phyloP scores from a whole-genome alignment of 176 grass and related monocot genomes.

The Rhipidocladum racemiflorum region DNA sequence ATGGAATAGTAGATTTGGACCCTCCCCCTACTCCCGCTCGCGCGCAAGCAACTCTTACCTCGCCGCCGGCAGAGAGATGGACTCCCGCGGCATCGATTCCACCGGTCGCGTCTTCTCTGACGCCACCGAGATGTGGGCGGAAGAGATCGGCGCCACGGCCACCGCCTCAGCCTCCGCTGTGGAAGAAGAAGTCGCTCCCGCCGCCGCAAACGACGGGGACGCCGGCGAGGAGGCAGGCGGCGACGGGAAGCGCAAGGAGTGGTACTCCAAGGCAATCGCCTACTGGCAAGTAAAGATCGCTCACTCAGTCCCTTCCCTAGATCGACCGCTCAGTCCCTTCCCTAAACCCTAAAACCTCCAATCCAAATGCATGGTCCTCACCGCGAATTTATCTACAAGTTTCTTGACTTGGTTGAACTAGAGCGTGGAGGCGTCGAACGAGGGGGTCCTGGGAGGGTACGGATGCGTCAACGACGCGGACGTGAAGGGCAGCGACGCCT shows the following conservation, averaged over 20 bases:
- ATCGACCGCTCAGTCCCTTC: background rate
- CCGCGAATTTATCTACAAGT: constrained; percentile 10
- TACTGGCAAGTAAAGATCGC: constrained; percentile 87
- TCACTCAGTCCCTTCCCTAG: background rate
- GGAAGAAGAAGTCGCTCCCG: constrained; percentile 16
- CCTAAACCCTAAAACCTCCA: constrained; percentile 34
- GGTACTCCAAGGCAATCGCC: constrained; percentile 93
- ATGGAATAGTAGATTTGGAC: background rate
- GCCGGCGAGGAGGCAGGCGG: constrained; percentile 18
- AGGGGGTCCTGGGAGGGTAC: constrained; percentile 91
- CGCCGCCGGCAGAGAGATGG: constrained; percentile 51
- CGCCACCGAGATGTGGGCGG: constrained; percentile 84
- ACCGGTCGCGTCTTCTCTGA: constrained; percentile 67
- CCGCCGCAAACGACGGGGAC: constrained; percentile 8
- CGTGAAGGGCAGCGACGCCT: constrained; percentile 85
- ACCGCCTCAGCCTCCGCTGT: background rate
- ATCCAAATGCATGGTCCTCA: background rate
- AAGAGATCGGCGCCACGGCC: constrained; percentile 54
- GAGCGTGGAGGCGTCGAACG: constrained; percentile 87
- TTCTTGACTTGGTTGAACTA: constrained; percentile 33
- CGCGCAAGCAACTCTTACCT: background rate
- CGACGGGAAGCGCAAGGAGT: constrained; percentile 55
- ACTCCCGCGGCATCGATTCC: constrained; percentile 72
- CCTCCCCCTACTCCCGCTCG: background rate
- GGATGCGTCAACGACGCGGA: constrained; percentile 83